A percentile compares a stretch with the other conserved stretches of the same genome.
phyloP scores from a whole-genome alignment of 2,329 filamentous ascomycete species.

The Neopestalotiopsis sp. region DNA sequence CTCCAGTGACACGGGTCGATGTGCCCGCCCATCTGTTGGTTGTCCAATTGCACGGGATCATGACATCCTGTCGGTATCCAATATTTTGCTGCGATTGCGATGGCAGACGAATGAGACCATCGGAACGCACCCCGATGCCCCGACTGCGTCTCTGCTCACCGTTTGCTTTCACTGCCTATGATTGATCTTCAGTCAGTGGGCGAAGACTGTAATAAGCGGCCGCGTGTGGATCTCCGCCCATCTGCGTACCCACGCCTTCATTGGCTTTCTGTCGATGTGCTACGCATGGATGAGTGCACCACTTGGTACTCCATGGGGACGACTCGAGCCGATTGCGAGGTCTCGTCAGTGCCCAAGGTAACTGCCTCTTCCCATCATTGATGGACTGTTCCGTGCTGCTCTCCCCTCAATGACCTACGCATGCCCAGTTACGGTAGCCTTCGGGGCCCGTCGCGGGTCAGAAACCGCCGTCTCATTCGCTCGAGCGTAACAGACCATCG shows the following conservation, averaged over 20 bases:
- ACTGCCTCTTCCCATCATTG: not conserved
- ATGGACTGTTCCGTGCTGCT: not conserved
- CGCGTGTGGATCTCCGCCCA: not conserved
- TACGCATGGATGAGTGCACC: not conserved
- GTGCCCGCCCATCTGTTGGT: not conserved
- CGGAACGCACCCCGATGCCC: not conserved
- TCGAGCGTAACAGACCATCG: not conserved
- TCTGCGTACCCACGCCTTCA: not conserved
- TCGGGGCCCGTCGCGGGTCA: not conserved
- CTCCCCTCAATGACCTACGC: not conserved
- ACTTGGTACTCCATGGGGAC: not conserved
- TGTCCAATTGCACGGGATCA: not conserved
- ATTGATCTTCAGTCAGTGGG: not conserved
- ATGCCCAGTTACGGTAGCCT: not conserved
- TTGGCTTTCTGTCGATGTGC: not conserved
- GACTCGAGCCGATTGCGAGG: not conserved
- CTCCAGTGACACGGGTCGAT: constrained; percentile 7
- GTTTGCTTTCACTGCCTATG: not conserved
- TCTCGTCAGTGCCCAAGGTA: not conserved
- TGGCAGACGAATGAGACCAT: not conserved
- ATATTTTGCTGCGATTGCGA: not conserved
- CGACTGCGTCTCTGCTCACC: constrained; percentile 1
- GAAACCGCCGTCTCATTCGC: not conserved
- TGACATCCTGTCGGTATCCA: not conserved
- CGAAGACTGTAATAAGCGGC: not conserved